Percentiles rank a stretch among this genome's conserved stretches.
phyloP scores from a whole-genome alignment of 306 rosid species.

The Crotalaria pallida region DNA sequence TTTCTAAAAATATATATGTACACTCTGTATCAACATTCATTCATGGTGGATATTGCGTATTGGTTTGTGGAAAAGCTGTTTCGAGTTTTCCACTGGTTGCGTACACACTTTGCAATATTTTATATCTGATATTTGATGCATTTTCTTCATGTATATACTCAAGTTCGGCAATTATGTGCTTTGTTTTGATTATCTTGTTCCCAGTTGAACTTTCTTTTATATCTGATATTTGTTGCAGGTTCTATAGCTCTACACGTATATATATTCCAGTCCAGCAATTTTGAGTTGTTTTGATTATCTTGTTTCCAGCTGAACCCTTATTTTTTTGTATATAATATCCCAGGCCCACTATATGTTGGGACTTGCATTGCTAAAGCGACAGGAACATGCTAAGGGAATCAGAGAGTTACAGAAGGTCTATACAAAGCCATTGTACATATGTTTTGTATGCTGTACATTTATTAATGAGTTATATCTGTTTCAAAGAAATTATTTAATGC shows the following conservation, averaged over 20 bases:
- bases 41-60: neutral
- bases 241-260: neutral
- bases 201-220: neutral
- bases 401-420: slow-evolving; percentile 73
- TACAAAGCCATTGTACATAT: slow-evolving; percentile 17
- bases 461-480: neutral
- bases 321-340: slow-evolving; percentile 18
- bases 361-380: slow-evolving; percentile 59
- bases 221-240: slow-evolving; percentile 18
- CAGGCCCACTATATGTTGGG: slow-evolving; percentile 96
- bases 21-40: slow-evolving; percentile 2
- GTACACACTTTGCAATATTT: neutral
- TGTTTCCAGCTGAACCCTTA: slow-evolving; percentile 6
- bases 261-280: neutral
- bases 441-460: neutral
- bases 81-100: neutral
- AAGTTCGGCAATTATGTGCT: neutral
- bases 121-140: slow-evolving; percentile 5
- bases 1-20: too few relatives aligned
- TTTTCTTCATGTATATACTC: slow-evolving; percentile 4
- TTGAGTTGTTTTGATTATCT: slow-evolving; percentile 4
- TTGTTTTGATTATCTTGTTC: slow-evolving; percentile 15
- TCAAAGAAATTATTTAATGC: neutral
- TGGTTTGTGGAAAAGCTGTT: slow-evolving; percentile 1
- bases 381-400: slow-evolving; percentile 63